Conservation (phyloP, 768 basidiomycete genomes). For the Boletus reticulatus region DNA sequence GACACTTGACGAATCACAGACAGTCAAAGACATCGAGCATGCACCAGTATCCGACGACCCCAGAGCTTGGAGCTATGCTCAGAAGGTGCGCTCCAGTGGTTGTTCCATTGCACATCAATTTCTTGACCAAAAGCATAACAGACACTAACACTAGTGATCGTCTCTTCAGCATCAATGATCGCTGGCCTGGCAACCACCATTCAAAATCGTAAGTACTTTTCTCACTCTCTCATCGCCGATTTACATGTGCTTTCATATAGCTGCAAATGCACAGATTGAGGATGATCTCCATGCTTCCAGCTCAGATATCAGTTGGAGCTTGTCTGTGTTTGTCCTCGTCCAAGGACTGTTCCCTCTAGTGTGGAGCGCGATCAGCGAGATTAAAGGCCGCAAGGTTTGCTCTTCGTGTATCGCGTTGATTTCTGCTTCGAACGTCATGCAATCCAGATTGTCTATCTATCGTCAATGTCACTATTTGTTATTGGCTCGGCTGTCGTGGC, state of each 20-base stretch:
- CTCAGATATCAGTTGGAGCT: constrained; percentile 61
- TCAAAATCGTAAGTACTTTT: constrained; percentile 25
- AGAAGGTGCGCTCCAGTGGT: constrained; percentile 43
- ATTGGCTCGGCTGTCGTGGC: constrained; percentile 60
- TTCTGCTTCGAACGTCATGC: neutral
- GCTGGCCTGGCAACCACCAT: constrained; percentile 22
- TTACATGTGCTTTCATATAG: constrained; percentile 32
- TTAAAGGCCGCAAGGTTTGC: constrained; percentile 67
- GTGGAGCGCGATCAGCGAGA: constrained; percentile 73
- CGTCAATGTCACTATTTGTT: constrained; percentile 51
- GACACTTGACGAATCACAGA: neutral
- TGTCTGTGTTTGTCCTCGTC: constrained; percentile 67
- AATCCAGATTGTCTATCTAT: constrained; percentile 51
- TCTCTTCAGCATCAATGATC: constrained; percentile 31
- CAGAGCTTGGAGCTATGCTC: constrained; percentile 50
- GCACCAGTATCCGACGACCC: constrained; percentile 55
- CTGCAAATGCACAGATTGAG: constrained; percentile 67
- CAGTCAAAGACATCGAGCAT: constrained; percentile 34
- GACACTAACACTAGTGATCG: constrained; percentile 24
- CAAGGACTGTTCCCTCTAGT: constrained; percentile 68
- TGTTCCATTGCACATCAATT: too few relatives aligned
- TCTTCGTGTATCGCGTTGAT: neutral
- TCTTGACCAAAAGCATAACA: constrained; percentile 3
- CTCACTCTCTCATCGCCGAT: neutral
- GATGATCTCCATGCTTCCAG: constrained; percentile 56